Base-by-base conservation (phyloP, 352 stramenopile genomes). In the Globisporangium spiculum region DNA sequence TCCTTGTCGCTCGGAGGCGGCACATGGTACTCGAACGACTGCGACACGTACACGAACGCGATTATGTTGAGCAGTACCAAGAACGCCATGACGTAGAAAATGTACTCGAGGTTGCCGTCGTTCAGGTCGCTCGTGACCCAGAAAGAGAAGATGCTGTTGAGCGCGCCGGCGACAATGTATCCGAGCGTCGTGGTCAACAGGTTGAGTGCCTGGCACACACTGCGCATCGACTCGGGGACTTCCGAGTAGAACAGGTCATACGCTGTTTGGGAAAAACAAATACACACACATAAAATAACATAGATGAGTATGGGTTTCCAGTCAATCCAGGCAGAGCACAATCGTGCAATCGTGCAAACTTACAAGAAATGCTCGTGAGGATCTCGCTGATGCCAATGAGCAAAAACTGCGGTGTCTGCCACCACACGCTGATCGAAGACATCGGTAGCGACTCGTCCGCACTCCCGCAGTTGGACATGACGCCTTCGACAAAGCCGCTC, bases 171-270 rank as follows among this genome's bases (percentile, higher is more conserved):
- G 22, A 95, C 86, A 57, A 97, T 93, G 67, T 86, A 95, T 3
- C 91, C 91, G 26, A 98, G 78, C 56, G 92, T 96, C 0, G 88
- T 97, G 1, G 91, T 97, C 22, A 97, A 74, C 52, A 98, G 56
- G 66, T 97, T 97, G 9, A 97, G 80, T 10, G 92, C 89, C 57
- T 97, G 90, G 63, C 89, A 96, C 6, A 97, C 89, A 64, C 91
- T 97, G 56, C 92, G 84, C 92, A 97, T 97, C 30, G 83, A 92
- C 73, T 91, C 83, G 10, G 92, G 92, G 4, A 96, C 91, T 72
- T 98, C 90, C 20, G 89, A 94, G 73, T 97, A 97, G 71, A 97
- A 98, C n/a, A 98, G 71, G 69, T 95, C 89, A 76, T 95, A 96
- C 9, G 89, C 79, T 90, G 64, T 22, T n/a, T 16, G 26, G 27